phyloP scores from a whole-genome alignment of 2,329 filamentous ascomycete genomes.

The Arthrobotrys iridis region DNA sequence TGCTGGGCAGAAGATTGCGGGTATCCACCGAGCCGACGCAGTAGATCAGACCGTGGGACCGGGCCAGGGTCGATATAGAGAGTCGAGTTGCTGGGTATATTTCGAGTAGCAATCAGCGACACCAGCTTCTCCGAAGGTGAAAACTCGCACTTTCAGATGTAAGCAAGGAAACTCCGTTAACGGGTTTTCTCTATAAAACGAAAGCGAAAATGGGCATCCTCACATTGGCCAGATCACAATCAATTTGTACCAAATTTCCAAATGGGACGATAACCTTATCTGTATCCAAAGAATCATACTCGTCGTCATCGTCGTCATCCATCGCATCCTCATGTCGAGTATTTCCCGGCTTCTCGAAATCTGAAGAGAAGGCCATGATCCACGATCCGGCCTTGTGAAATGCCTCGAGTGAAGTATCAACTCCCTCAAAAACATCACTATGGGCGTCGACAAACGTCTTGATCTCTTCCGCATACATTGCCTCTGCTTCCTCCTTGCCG shows the following conservation, averaged over 20 bases:
- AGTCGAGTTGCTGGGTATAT: conserved; percentile 76
- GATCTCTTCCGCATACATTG: conserved; percentile 27
- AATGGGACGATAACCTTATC: conserved; percentile 87
- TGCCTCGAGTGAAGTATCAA: conserved; percentile 66
- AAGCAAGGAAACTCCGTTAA: conserved; percentile 54
- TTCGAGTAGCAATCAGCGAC: conserved; percentile 75
- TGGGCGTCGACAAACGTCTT: conserved; percentile 69
- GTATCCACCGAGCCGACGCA: conserved; percentile 88
- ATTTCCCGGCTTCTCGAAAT: conserved; percentile 69
- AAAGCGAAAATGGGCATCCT: conserved; percentile 57
- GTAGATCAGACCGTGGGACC: conserved; percentile 80
- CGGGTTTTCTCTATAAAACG: background rate
- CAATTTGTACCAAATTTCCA: conserved; percentile 88
- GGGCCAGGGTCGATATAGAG: conserved; percentile 91
- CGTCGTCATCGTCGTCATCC: conserved; percentile 70
- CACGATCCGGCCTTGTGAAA: conserved; percentile 85
- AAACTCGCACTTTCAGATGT: conserved; percentile 65
- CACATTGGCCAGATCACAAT: conserved; percentile 83
- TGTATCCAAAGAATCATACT: conserved; percentile 68
- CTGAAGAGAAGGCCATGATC: conserved; percentile 94
- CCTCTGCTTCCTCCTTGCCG: conserved; percentile 76
- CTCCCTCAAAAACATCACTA: conserved; percentile 62
- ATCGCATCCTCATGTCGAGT: conserved; percentile 67
- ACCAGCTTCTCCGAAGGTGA: conserved; percentile 67
- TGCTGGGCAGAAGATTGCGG: conserved; percentile 79